Evolutionary conservation across 768 basidiomycete genomes (phyloP), one percentile per base, ranked within the genome.

Genomic region (Psilocybe tampanensis): DNA sequence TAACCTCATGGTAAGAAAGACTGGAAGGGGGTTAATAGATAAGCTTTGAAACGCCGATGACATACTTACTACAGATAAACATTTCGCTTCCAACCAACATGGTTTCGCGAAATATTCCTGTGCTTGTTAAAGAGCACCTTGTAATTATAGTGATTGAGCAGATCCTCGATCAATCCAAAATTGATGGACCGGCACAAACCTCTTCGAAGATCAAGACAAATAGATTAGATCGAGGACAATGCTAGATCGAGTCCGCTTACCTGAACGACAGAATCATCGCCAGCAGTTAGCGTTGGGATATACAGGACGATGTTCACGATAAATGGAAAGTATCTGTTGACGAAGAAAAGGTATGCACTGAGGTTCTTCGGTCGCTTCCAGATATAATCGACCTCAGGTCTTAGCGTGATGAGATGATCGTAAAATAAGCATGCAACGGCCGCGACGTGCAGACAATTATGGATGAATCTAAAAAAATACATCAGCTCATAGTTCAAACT

Each of bases 321-420:
- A 9, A 44, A 29, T 1, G 52, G 24, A n/a, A 53, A 33, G 33
- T 53, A 53, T 43, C 52, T 17, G 18, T 53, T 29, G 3, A 34
- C n/a, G 33, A 53, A 44, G 24, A 53, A 53, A 1, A 43, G 32
- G 18, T 44, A 44, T 26, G 52, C 18, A 42, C 52, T 53, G 19
- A 44, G 17, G 13, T 19, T 44, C 41, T 53, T 53, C 6, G 42
- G 42, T 11, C 42, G 24, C 43, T 29, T 32, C 52, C 52, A 53
- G 0, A 53, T 53, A 19, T 23, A 53, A 18, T 53, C 41, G 26
- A 44, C 18, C 9, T 53, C 52, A 5, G 22, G 15, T n/a, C 52
- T 41, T 11, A 53, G 26, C 11, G 52, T 53, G 26, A 53, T 29
- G 2, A 53, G 18, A 22, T 53, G 52, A n/a, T 53, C 52, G 21